phyloP scores from a whole-genome alignment of 2,329 filamentous ascomycete species.

The Pseudopithomyces maydicus region DNA sequence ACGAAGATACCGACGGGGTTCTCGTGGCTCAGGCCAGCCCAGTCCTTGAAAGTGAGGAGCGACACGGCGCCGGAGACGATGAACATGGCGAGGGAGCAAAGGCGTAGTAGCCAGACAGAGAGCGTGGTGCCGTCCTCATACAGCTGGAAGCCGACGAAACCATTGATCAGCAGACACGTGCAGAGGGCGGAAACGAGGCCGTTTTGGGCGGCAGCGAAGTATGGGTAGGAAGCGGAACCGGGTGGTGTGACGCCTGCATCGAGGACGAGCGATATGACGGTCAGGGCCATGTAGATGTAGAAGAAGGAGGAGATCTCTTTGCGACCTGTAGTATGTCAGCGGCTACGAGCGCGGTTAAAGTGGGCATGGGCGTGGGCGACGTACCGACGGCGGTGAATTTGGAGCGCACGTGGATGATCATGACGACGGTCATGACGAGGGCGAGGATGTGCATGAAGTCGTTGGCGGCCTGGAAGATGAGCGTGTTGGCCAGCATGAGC shows the following conservation, averaged over 20 bases:
- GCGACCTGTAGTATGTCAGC: conserved; percentile 55
- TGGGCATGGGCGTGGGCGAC: conserved; percentile 36
- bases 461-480: conserved; percentile 93
- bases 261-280: conserved; percentile 84
- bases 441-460: conserved; percentile 92
- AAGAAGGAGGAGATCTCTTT: conserved; percentile 88
- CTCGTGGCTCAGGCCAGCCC: conserved; percentile 81
- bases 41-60: conserved; percentile 89
- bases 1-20: conserved; percentile 91
- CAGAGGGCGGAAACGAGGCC: conserved; percentile 85
- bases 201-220: conserved; percentile 87
- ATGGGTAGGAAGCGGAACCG: conserved; percentile 79
- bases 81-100: conserved; percentile 81
- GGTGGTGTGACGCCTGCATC: conserved; percentile 92
- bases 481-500: conserved; percentile 95
- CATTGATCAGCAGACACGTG: conserved; percentile 91
- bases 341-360: not conserved
- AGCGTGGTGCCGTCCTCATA: conserved; percentile 96
- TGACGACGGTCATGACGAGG: conserved; percentile 90
- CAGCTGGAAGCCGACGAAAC: conserved; percentile 96
- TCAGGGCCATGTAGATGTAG: conserved; percentile 92
- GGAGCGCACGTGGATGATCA: conserved; percentile 94
- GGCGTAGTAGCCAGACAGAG: conserved; percentile 88
- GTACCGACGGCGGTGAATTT: conserved; percentile 97
- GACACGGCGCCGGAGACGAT: conserved; percentile 84